Evolutionary conservation across 2,329 filamentous ascomycete genomes (phyloP).

Genomic region (Spiromastix sp.): DNA sequence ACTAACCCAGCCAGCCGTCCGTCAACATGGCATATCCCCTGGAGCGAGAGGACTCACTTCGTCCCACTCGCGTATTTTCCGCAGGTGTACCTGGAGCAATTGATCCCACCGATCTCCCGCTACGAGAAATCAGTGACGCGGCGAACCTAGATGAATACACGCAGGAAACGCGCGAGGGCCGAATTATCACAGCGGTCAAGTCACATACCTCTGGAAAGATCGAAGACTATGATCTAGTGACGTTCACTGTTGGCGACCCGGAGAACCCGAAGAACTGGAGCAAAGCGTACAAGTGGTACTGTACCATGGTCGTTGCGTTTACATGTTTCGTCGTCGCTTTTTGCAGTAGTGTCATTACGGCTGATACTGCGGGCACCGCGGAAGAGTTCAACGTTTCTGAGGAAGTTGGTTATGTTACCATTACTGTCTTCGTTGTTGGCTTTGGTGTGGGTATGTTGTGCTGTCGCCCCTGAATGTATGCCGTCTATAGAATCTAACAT

Average conservation of each 20-base stretch:
- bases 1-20: not conserved
- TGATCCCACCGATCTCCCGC: constrained; percentile 50
- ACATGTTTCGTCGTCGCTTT: constrained; percentile 68
- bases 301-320: constrained; percentile 71
- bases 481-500: constrained; percentile 7
- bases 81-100: constrained; percentile 10
- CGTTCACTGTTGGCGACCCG: constrained; percentile 60
- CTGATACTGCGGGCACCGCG: constrained; percentile 56
- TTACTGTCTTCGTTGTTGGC: constrained; percentile 70
- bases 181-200: constrained; percentile 45
- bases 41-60: not conserved
- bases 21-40: constrained; percentile 1
- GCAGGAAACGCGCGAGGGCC: constrained; percentile 49
- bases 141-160: constrained; percentile 60
- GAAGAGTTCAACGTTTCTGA: constrained; percentile 57
- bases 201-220: constrained; percentile 45
- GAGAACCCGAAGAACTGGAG: constrained; percentile 83
- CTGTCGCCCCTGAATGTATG: not conserved
- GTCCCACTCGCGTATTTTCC: constrained; percentile 16
- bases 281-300: constrained; percentile 69
- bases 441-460: constrained; percentile 58
- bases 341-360: constrained; percentile 64
- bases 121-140: constrained; percentile 49
- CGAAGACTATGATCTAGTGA: constrained; percentile 54
- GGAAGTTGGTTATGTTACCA: constrained; percentile 61